These are phyloP conservation scores for Ceratobasidium sp. DNA, from an alignment of 1,284 basidiomycete genomes.

Conservation along the genomic window DNA sequence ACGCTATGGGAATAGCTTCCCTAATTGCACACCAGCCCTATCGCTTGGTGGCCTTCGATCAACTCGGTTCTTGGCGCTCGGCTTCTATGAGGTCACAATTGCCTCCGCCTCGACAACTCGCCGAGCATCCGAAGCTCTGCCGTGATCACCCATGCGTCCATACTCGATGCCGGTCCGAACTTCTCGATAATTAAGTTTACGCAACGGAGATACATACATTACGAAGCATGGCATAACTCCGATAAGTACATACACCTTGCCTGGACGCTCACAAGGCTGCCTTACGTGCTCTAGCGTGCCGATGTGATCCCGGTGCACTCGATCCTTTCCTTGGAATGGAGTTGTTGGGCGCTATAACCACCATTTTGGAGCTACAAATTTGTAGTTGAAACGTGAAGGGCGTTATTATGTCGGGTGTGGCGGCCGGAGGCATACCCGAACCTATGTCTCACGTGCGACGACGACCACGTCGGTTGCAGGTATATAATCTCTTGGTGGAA, in stretches of 20 bases:
- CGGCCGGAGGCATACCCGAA: too few species aligned
- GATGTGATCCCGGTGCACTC: slow-evolving; percentile 2
- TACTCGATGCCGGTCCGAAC: not conserved
- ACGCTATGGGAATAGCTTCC: too few species aligned
- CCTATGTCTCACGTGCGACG: too few species aligned
- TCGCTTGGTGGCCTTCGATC: not conserved
- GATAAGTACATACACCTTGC: not conserved
- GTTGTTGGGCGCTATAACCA: not conserved
- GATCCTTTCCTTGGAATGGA: not conserved
- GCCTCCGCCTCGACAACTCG: slow-evolving; percentile 3
- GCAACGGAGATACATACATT: not conserved
- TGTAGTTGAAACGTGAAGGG: not conserved
- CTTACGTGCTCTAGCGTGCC: not conserved
- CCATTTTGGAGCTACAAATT: not conserved
- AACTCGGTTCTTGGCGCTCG: not conserved
- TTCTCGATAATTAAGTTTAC: too few species aligned
- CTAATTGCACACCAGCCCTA: not conserved
- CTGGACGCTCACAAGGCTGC: not conserved
- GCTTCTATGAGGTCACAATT: not conserved
- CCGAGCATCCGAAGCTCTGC: slow-evolving; percentile 17
- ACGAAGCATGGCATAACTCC: not conserved
- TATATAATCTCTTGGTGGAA: not conserved
- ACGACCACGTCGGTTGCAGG: too few species aligned
- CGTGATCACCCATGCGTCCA: not conserved
- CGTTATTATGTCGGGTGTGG: not conserved